phyloP scores from a whole-genome alignment of 2,329 filamentous ascomycete genomes.

The Talaromyces piceae region DNA sequence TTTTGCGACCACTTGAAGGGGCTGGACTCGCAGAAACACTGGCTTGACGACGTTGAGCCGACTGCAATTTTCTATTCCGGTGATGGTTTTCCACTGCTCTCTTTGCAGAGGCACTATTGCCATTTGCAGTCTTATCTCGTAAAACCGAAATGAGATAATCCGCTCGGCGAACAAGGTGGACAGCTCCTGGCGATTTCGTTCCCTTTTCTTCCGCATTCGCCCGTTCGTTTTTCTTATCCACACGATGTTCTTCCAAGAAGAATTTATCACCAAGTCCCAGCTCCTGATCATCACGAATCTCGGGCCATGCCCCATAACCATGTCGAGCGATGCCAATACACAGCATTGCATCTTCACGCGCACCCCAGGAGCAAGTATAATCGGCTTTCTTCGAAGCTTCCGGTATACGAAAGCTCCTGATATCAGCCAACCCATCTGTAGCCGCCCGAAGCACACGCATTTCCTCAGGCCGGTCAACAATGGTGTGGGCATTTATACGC shows the following conservation, averaged over 20 bases:
- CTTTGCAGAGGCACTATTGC: slow-evolving; percentile 55
- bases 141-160: slow-evolving; percentile 95
- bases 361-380: slow-evolving; percentile 87
- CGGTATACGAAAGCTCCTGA: slow-evolving; percentile 72
- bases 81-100: slow-evolving; percentile 86
- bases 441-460: slow-evolving; percentile 75
- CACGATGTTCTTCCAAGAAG: slow-evolving; percentile 95
- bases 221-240: slow-evolving; percentile 93
- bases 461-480: slow-evolving; percentile 83
- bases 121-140: slow-evolving; percentile 74
- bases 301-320: slow-evolving; percentile 90
- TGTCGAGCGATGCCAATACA: slow-evolving; percentile 87
- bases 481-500: slow-evolving; percentile 91
- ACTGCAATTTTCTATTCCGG: slow-evolving; percentile 67
- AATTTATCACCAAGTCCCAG: slow-evolving; percentile 83
- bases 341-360: slow-evolving; percentile 93
- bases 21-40: slow-evolving; percentile 41
- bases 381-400: slow-evolving; percentile 89
- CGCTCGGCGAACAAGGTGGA: slow-evolving; percentile 87
- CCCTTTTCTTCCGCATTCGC: slow-evolving; percentile 50
- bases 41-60: slow-evolving; percentile 23
- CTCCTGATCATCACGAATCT: slow-evolving; percentile 86
- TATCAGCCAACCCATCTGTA: slow-evolving; percentile 58
- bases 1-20: slow-evolving; percentile 35
- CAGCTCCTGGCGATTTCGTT: slow-evolving; percentile 84